Base-by-base conservation (phyloP, 169 alveolate species). In the Plasmodium yoelii region DNA sequence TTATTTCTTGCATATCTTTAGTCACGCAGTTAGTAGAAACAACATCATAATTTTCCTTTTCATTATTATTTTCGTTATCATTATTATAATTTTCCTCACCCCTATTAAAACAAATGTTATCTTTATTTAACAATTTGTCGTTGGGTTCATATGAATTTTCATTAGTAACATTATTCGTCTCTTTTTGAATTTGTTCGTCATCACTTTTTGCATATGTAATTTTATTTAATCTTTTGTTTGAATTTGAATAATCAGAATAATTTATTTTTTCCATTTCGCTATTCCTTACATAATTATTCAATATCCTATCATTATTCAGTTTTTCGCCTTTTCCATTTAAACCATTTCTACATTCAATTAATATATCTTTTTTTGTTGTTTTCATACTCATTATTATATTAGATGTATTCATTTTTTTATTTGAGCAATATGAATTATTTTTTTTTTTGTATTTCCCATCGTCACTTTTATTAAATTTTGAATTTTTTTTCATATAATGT, bases 161-260 rank as follows among this genome's bases (percentile, higher is more conserved):
- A n/a, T 69, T 69, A 8, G 51, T 8, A 49, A 1, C 13, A 8
- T 19, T 18, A 13, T 69, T 49, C 51, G 3, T 13, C 22, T 47
- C 51, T 49, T 49, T 1, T 5, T 44, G 12, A 18, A 69, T 5
- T n/a, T 47, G 3, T 8, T 22, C 51, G 13, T 26, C 51, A 9
- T 68, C 63, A 47, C 51, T 4, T 19, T 69, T 69, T 49, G 26
- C 12, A 49, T 28, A 13, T 55, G 18, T 34, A 10, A 7, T 55
- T 13, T 53, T 55, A 18, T 71, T 53, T 13, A 39, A 34, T 42
- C 64, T 75, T 12, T 57, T 75, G 44, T 24, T 75, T 13, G 68
- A 53, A 49, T 67, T 74, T 39, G 88, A 75, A 19, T 55, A 39
- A 67, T 49, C 61, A 8, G 67, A 56, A 63, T 22, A 13, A 39